Percentiles rank a stretch among this genome's conserved stretches.
These are phyloP conservation scores for Candida verbasci DNA, from an alignment of 805 yeast species.

Conservation along the genomic window DNA sequence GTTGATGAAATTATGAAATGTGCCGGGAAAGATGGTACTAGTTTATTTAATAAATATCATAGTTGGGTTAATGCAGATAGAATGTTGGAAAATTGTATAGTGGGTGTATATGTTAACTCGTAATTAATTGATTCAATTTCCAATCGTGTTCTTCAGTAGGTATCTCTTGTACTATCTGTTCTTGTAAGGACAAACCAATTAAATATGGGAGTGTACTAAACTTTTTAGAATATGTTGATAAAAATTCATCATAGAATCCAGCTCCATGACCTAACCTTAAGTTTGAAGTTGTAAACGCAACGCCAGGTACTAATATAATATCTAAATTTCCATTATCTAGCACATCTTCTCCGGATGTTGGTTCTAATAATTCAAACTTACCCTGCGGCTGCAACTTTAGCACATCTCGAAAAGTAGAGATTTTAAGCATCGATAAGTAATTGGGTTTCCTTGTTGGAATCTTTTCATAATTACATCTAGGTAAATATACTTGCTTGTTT, in stretches of 20 bases:
- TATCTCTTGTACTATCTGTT: constrained; percentile 52
- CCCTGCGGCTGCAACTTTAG: constrained; percentile 59
- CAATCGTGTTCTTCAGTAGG: constrained; percentile 67
- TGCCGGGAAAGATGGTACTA: constrained; percentile 83
- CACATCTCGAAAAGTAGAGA: constrained; percentile 42
- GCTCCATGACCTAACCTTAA: constrained; percentile 86
- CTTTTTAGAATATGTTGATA: constrained; percentile 16
- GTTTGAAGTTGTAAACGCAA: constrained; percentile 58
- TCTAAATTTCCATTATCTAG: constrained; percentile 45
- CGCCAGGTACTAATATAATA: constrained; percentile 77
- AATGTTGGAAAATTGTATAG: constrained; percentile 70
- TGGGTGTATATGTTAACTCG: constrained; percentile 51
- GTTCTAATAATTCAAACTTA: constrained; percentile 64
- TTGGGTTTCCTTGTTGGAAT: constrained; percentile 26
- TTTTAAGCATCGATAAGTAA: constrained; percentile 54
- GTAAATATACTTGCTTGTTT: constrained; percentile 54
- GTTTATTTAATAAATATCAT: constrained; percentile 65
- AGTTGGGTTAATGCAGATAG: constrained; percentile 79
- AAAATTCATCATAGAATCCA: constrained; percentile 80
- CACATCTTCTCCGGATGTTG: constrained; percentile 35
- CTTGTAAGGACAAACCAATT: constrained; percentile 62
- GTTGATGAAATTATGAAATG: constrained; percentile 66
- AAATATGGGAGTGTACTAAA: constrained; percentile 34
- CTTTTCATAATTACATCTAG: constrained; percentile 41
- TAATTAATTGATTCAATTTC: constrained; percentile 50